Evolutionary conservation across 2,329 filamentous ascomycete species (phyloP).

Genomic region (Sporothrix protearum): DNA sequence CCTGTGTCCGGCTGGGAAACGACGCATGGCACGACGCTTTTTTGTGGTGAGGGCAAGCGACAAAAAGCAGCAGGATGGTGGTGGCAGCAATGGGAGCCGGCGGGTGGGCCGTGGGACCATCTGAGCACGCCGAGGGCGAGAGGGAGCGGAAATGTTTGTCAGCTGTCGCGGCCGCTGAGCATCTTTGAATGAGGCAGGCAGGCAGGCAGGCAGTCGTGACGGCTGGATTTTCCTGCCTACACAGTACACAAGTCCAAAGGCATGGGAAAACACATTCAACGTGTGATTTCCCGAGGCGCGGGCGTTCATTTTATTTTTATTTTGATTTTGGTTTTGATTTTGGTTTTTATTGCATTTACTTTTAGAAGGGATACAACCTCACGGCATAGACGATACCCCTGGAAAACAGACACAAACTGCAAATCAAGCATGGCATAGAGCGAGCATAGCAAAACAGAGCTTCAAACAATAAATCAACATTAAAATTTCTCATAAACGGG

Average conservation of each 20-base stretch:
- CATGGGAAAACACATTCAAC: slow-evolving; percentile 24
- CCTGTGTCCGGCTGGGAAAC: slow-evolving; percentile 71
- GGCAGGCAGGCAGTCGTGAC: too few species aligned
- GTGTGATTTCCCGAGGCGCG: slow-evolving; percentile 3
- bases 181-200: slow-evolving; percentile 43
- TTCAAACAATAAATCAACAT: too few species aligned
- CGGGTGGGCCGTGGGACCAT: slow-evolving; percentile 84
- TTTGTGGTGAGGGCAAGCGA: too few species aligned
- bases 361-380: slow-evolving; percentile 2
- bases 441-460: neutral
- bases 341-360: slow-evolving; percentile 20
- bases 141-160: slow-evolving; percentile 85
- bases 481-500: too few species aligned
- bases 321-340: too few species aligned
- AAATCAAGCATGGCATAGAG: neutral
- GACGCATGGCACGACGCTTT: too few species aligned
- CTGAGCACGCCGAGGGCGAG: slow-evolving; percentile 75
- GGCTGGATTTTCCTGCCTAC: too few species aligned
- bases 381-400: slow-evolving; percentile 21
- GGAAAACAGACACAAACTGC: neutral
- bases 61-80: slow-evolving; percentile 45
- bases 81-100: slow-evolving; percentile 88
- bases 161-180: slow-evolving; percentile 58
- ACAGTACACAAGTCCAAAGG: neutral
- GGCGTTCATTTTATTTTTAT: neutral